phyloP scores from a whole-genome alignment of 371 early-diverging fungal species.

The Smittium culicis region DNA sequence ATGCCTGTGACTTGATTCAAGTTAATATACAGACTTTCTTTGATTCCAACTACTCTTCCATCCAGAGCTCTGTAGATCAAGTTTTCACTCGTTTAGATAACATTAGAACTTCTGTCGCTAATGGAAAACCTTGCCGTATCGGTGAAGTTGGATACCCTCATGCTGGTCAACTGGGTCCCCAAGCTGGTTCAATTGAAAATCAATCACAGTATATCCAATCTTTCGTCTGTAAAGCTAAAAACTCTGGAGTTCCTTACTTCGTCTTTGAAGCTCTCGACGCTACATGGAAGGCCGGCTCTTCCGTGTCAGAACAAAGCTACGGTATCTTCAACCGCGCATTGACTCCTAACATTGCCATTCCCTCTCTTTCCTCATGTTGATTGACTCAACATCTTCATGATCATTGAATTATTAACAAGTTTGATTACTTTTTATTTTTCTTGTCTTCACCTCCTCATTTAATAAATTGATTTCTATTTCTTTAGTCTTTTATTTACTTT shows the following conservation, averaged over 20 bases:
- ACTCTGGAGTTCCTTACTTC: constrained; percentile 20
- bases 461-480: not conserved
- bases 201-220: constrained; percentile 16
- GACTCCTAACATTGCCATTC: constrained; percentile 21
- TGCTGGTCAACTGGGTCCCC: constrained; percentile 17
- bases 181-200: constrained; percentile 20
- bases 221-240: constrained; percentile 24
- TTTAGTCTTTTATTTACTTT: not conserved
- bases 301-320: constrained; percentile 25
- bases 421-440: not conserved
- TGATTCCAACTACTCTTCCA: constrained; percentile 14
- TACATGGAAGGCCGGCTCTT: constrained; percentile 20
- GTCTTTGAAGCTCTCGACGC: constrained; percentile 33
- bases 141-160: constrained; percentile 30
- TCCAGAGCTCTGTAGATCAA: constrained; percentile 19
- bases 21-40: constrained; percentile 29
- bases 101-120: constrained; percentile 17
- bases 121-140: constrained; percentile 19
- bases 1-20: constrained; percentile 24
- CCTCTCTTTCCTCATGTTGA: not conserved
- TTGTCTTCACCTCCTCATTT: too few species aligned
- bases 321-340: constrained; percentile 20
- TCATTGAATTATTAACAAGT: not conserved
- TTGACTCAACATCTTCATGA: not conserved
- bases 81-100: constrained; percentile 21